phyloP scores from a whole-genome alignment of 306 rosid genomes.

The Cajanus cajan region DNA sequence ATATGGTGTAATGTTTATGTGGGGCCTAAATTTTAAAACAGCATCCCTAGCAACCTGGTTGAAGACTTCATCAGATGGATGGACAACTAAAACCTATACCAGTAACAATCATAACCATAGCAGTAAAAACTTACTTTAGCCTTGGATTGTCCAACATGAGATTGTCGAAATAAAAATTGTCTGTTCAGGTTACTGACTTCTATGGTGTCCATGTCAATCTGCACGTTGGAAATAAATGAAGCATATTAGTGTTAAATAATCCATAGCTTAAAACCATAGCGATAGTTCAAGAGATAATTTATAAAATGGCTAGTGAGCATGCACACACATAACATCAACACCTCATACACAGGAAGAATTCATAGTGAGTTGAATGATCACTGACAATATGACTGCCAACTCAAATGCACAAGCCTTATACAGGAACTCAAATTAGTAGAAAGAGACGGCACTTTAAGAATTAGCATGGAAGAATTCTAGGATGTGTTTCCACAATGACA shows the following conservation, averaged over 20 bases:
- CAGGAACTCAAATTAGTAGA: neutral
- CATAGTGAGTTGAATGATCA: neutral
- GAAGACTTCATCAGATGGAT: conserved; percentile 34
- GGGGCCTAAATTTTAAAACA: conserved; percentile 90
- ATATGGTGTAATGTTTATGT: conserved; percentile 75
- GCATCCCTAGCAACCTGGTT: conserved; percentile 99
- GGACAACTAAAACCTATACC: conserved; percentile 17
- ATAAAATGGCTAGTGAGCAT: neutral
- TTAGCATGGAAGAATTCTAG: neutral
- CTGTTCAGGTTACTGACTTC: conserved; percentile 99
- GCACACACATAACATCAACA: neutral
- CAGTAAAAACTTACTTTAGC: conserved; percentile 66
- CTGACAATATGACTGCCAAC: neutral
- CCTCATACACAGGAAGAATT: neutral
- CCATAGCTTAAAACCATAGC: conserved; percentile 16
- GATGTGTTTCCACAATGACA: neutral
- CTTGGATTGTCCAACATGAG: conserved; percentile 97
- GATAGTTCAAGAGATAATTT: neutral
- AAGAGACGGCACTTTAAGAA: neutral
- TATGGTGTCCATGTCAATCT: conserved; percentile 99
- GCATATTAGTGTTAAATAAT: conserved; percentile 1
- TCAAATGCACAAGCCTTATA: conserved; percentile 7
- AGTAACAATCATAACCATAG: neutral
- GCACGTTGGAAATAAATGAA: conserved; percentile 37
- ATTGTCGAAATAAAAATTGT: conserved; percentile 95